Percentiles rank a stretch among this genome's conserved stretches.
Evolutionary conservation across 176 grass and related monocot genomes (phyloP).

Genomic region (Carex kokanica): DNA sequence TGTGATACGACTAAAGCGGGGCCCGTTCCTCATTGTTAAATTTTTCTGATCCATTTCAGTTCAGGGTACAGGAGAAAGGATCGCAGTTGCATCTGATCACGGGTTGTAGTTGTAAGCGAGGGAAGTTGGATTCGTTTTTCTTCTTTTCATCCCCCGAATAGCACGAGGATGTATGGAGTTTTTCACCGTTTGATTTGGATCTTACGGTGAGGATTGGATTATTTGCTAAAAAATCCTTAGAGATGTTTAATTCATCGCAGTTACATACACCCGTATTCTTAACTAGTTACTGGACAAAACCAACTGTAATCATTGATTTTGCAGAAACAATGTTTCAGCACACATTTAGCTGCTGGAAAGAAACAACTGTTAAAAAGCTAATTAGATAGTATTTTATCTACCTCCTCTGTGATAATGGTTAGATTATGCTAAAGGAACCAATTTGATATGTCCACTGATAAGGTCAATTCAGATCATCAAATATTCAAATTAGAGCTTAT

Average conservation of each 20-base stretch:
- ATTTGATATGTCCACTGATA: not conserved
- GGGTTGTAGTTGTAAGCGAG: not conserved
- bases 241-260: not conserved
- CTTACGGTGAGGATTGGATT: not conserved
- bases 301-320: no score
- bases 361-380: no score
- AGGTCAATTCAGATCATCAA: not conserved
- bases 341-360: no score
- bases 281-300: no score
- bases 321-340: no score
- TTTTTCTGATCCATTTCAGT: not conserved
- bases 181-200: conserved; percentile 4
- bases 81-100: not conserved
- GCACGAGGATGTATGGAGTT: not conserved
- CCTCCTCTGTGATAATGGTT: not conserved
- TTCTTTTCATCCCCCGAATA: not conserved
- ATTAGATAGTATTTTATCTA: no score
- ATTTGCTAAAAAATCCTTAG: not conserved
- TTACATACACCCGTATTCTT: no score
- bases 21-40: not conserved
- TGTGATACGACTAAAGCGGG: not conserved
- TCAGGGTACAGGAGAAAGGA: not conserved
- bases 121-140: not conserved
- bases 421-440: not conserved
- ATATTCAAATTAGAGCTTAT: not conserved